These are phyloP conservation scores for Cocos nucifera DNA, from an alignment of 176 grass and related monocot species.

Conservation along the genomic window DNA sequence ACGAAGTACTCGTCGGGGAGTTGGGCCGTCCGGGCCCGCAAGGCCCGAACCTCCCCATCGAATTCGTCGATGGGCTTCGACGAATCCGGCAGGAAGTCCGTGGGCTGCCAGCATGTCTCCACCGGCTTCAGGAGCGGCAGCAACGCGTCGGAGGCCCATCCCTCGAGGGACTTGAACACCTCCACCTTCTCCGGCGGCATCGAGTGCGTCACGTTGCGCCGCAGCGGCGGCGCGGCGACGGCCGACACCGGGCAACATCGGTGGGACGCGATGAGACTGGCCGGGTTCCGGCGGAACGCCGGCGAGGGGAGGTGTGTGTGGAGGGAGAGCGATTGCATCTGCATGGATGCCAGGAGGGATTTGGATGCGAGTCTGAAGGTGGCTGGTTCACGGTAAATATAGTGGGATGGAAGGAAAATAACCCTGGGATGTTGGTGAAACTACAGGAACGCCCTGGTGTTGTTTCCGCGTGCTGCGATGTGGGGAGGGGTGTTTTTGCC, in stretches of 20 bases:
- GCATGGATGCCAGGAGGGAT: conserved; percentile 18
- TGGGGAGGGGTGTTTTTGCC: background rate
- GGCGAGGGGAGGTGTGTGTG: background rate
- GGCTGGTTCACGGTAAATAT: background rate
- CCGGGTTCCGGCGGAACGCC: background rate
- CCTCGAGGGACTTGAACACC: conserved; percentile 68
- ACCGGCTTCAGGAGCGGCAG: conserved; percentile 83
- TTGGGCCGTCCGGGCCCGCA: conserved; percentile 45
- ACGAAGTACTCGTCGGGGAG: conserved; percentile 74
- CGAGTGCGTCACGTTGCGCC: conserved; percentile 45
- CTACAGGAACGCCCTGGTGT: background rate
- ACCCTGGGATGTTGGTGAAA: background rate
- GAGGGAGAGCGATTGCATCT: conserved; percentile 12
- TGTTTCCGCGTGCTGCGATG: background rate
- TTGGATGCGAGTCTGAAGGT: background rate
- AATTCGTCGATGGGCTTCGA: conserved; percentile 39
- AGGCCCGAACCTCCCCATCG: conserved; percentile 41
- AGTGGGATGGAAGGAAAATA: background rate
- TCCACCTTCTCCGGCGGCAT: conserved; percentile 83
- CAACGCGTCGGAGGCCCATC: conserved; percentile 49
- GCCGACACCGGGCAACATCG: background rate
- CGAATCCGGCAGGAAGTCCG: conserved; percentile 74
- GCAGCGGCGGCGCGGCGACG: background rate
- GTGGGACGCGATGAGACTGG: conserved; percentile 22
- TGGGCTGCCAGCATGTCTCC: conserved; percentile 73